Evolutionary conservation across 306 rosid genomes (phyloP).

Genomic region (Prunus salicina): DNA sequence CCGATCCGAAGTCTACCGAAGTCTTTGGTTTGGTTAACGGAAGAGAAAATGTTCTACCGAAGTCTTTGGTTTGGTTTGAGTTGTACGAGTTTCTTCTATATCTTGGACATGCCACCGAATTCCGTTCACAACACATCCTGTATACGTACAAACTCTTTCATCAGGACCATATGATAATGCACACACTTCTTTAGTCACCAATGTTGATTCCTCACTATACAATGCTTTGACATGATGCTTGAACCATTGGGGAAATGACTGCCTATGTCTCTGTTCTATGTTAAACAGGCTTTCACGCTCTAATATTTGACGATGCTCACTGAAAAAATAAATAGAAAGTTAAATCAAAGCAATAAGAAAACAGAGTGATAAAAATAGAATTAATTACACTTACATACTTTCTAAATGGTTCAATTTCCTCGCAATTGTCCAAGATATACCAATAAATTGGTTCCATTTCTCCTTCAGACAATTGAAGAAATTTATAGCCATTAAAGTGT

Average conservation of each 20-base stretch:
- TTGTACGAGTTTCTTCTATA: not conserved
- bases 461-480: not conserved
- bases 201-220: not conserved
- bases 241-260: not conserved
- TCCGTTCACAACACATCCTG: not conserved
- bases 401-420: not conserved
- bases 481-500: not conserved
- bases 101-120: not conserved
- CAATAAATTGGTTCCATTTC: not conserved
- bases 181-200: not conserved
- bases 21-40: too few relatives aligned
- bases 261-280: not conserved
- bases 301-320: not conserved
- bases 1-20: too few relatives aligned
- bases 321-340: not conserved
- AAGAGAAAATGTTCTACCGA: too few relatives aligned
- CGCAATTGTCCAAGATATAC: slow-evolving; percentile 3
- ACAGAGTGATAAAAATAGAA: not conserved
- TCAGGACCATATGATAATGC: not conserved
- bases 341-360: not conserved
- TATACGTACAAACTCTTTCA: not conserved
- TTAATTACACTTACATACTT: slow-evolving; percentile 1
- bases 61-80: too few relatives aligned
- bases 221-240: not conserved
- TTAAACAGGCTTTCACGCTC: not conserved